These are phyloP conservation scores for Alternaria arbusti DNA, from an alignment of 2,329 filamentous ascomycete genomes.

Conservation along the genomic window DNA sequence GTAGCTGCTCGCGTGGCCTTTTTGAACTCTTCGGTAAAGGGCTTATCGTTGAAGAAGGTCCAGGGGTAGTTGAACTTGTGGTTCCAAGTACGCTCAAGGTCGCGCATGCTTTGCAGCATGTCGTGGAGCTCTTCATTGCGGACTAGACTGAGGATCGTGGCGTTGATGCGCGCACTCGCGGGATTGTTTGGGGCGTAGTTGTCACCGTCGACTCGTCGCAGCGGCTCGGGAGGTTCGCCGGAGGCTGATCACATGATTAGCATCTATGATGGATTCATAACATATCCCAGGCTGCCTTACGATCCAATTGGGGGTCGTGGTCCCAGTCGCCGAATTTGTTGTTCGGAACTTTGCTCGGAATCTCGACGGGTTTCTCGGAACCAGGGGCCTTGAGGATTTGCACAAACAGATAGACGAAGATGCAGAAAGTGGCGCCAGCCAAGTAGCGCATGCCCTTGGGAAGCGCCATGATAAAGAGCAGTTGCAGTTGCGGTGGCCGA, in stretches of 20 bases:
- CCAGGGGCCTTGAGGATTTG: constrained; percentile 70
- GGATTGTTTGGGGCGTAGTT: constrained; percentile 79
- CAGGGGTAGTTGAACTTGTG: constrained; percentile 99
- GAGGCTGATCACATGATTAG: constrained; percentile 64
- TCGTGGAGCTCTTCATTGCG: constrained; percentile 87
- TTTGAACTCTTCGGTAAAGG: constrained; percentile 94
- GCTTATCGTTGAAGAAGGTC: constrained; percentile 98
- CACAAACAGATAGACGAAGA: constrained; percentile 81
- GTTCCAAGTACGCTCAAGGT: constrained; percentile 96
- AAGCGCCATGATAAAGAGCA: constrained; percentile 71
- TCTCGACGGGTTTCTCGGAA: constrained; percentile 55
- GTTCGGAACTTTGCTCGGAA: constrained; percentile 37
- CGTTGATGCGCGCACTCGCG: constrained; percentile 85
- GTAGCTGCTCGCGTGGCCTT: constrained; percentile 77
- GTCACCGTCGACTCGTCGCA: constrained; percentile 72
- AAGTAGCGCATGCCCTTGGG: constrained; percentile 84
- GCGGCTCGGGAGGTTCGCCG: constrained; percentile 77
- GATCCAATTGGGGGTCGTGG: constrained; percentile 84
- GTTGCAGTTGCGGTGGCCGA: background rate
- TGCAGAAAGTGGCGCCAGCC: constrained; percentile 70
- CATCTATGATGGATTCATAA: background rate
- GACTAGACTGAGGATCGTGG: constrained; percentile 88
- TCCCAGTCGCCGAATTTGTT: constrained; percentile 66
- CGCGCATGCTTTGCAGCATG: constrained; percentile 85
- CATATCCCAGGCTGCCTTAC: constrained; percentile 60